phyloP scores from a whole-genome alignment of 2,329 filamentous ascomycete species.

The Fusarium redolens region DNA sequence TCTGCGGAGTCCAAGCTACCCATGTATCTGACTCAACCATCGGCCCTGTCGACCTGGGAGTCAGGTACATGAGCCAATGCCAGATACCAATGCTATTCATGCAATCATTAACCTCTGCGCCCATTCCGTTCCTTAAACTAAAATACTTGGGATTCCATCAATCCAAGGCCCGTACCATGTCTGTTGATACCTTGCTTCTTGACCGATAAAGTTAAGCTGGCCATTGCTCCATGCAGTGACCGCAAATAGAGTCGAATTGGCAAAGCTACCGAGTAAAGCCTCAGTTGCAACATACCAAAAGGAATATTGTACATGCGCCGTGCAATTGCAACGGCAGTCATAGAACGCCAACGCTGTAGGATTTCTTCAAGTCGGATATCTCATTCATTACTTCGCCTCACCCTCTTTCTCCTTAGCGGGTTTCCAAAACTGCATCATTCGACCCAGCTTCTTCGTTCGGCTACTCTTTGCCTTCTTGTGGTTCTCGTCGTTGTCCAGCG shows the following conservation, averaged over 20 bases:
- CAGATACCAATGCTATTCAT: conserved; percentile 53
- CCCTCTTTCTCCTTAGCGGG: conserved; percentile 62
- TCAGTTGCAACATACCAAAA: conserved; percentile 38
- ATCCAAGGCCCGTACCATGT: conserved; percentile 22
- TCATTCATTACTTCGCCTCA: conserved; percentile 40
- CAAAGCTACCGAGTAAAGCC: conserved; percentile 1
- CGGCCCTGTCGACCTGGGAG: conserved; percentile 29
- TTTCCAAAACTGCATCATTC: conserved; percentile 85
- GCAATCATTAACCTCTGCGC: conserved; percentile 51
- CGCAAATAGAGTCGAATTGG: conserved; percentile 10
- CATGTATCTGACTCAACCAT: conserved; percentile 29
- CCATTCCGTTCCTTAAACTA: conserved; percentile 37
- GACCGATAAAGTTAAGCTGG: conserved; percentile 10
- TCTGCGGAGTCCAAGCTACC: conserved; percentile 14
- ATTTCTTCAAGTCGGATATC: conserved; percentile 10
- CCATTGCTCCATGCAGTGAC: background rate
- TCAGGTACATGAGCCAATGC: conserved; percentile 43
- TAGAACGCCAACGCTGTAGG: conserved; percentile 27
- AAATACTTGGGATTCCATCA: conserved; percentile 31
- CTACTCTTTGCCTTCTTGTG: conserved; percentile 67
- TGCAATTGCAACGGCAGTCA: conserved; percentile 49
- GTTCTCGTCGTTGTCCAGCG: conserved; percentile 65
- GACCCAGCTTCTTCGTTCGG: conserved; percentile 76
- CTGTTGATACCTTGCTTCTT: conserved; percentile 15
- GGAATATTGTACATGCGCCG: conserved; percentile 53